Evolutionary conservation across 345 rosid species (phyloP), one percentile per base, ranked within the genome.

Genomic region (Gossypium longicalyx): DNA sequence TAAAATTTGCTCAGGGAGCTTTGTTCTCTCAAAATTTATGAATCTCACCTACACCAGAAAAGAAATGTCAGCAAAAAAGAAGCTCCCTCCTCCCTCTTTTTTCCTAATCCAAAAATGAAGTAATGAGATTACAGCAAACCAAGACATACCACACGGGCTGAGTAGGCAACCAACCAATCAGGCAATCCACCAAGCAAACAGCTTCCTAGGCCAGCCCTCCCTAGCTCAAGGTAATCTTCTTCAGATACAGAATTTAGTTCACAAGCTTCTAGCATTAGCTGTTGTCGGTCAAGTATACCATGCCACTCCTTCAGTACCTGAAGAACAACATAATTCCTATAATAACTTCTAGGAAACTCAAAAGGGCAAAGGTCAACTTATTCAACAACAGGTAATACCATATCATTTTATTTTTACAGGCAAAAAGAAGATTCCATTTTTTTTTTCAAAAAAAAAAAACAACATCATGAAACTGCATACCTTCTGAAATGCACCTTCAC

Each of bases 141-240:
- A 65, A 61, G 82, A 80, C 90, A 84, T 52, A 96, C 99, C 89
- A 96, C 82, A 57, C 97, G 97, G 85, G 99, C 99, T 60, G 99
- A 79, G 83, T 96, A 96, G 12, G 98, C 92, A 72, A 96, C 79
- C 82, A 91, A 84, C 99, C 99, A 96, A 81, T 88, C 89, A 12
- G 99, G 99, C 81, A 96, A 83, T 63, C 97, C 99, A 59, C 99
- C 98, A 57, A 96, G 97, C 88, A 96, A 87, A 82, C 99, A 93
- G 79, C 93, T 93, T 61, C 99, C 98, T 72, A 96, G 79, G 74
- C 99, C 98, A 52, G 99, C 99, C 86, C 98, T 90, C 72, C 92
- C 94, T 85, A 96, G 83, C 76, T 96, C 99, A 43, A 93, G 90
- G 86, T 91, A 93, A 86, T 96, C 99, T 71, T 93, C 99, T 81